Evolutionary conservation across 2,329 filamentous ascomycete species (phyloP).

Genomic region (Diaporthe citri): DNA sequence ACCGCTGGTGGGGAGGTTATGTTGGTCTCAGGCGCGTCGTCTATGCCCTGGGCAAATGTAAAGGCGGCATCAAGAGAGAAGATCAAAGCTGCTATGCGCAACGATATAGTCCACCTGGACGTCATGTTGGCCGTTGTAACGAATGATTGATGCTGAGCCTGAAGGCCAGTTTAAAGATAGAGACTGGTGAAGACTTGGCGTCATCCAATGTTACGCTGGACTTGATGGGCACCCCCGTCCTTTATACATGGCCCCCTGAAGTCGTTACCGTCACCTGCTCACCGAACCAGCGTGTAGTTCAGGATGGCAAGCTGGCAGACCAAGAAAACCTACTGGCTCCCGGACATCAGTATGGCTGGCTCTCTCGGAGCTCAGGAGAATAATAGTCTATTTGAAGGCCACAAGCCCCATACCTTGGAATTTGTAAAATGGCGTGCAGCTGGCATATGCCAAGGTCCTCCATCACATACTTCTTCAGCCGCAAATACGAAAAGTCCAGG

Average conservation of each 20-base stretch:
- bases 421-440: constrained; percentile 1
- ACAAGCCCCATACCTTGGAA: background rate
- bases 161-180: background rate
- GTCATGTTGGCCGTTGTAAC: background rate
- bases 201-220: background rate
- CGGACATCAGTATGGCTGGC: background rate
- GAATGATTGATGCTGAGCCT: background rate
- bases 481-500: constrained; percentile 14
- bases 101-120: background rate
- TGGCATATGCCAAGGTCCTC: constrained; percentile 7
- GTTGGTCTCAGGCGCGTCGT: background rate
- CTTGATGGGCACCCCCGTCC: background rate
- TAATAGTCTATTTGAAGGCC: background rate
- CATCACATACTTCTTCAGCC: background rate
- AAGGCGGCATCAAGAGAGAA: constrained; percentile 1
- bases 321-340: constrained; percentile 9
- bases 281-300: background rate
- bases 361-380: background rate
- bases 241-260: background rate
- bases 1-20: background rate
- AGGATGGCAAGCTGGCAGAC: background rate
- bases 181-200: background rate
- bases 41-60: background rate
- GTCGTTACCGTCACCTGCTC: background rate
- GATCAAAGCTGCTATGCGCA: background rate